phyloP scores from a whole-genome alignment of 257 asterid species.

The Plectranthus barbatus region DNA sequence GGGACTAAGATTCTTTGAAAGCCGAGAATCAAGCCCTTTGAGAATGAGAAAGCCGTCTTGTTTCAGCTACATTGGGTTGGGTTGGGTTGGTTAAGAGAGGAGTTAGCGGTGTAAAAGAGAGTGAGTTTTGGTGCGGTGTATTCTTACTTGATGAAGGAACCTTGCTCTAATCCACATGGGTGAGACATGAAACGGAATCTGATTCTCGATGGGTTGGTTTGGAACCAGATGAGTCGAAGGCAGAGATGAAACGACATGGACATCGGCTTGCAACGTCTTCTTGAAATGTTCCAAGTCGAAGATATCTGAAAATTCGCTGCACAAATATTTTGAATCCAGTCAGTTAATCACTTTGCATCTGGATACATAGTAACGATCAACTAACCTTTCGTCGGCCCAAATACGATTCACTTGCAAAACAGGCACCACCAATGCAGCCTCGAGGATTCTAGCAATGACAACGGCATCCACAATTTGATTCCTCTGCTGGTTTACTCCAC shows the following conservation, averaged over 20 bases:
- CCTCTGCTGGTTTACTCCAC: slow-evolving; percentile 65
- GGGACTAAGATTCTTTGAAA: slow-evolving; percentile 53
- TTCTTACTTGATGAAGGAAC: slow-evolving; percentile 44
- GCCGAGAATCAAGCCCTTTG: slow-evolving; percentile 57
- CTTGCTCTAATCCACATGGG: slow-evolving; percentile 55
- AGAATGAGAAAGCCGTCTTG: slow-evolving; percentile 53
- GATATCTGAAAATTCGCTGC: slow-evolving; percentile 62
- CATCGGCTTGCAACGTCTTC: slow-evolving; percentile 47
- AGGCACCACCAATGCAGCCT: slow-evolving; percentile 55
- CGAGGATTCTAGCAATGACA: slow-evolving; percentile 55
- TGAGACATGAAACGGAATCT: slow-evolving; percentile 46
- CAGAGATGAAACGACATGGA: slow-evolving; percentile 46
- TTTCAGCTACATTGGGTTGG: slow-evolving; percentile 25
- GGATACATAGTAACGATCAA: too few relatives aligned
- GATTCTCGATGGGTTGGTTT: slow-evolving; percentile 43
- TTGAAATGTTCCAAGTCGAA: slow-evolving; percentile 64
- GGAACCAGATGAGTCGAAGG: slow-evolving; percentile 54
- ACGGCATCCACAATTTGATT: slow-evolving; percentile 70
- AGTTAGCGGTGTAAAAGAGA: not conserved
- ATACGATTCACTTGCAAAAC: slow-evolving; percentile 54
- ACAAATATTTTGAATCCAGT: not conserved
- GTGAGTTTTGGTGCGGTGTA: not conserved
- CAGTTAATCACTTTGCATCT: too few relatives aligned
- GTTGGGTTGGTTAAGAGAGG: not conserved
- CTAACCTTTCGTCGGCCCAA: slow-evolving; percentile 65